phyloP scores from a whole-genome alignment of 2,329 filamentous ascomycete genomes.

The Fusarium armeniacum region DNA sequence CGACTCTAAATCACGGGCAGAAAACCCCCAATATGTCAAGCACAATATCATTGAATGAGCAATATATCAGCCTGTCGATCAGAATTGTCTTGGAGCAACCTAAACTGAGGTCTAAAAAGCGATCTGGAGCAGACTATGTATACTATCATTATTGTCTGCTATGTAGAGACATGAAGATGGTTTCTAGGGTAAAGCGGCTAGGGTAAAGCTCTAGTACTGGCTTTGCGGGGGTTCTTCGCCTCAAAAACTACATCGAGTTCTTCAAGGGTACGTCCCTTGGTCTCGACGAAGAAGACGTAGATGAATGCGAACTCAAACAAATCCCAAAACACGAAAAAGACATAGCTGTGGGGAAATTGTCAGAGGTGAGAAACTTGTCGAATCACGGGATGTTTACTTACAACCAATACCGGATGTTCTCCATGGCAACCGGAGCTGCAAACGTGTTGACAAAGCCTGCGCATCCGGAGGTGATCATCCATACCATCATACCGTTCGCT shows the following conservation, averaged over 20 bases:
- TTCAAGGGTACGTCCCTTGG: slow-evolving; percentile 1
- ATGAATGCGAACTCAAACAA: slow-evolving; percentile 10
- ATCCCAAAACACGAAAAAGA: slow-evolving; percentile 27
- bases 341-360: background rate
- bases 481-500: slow-evolving; percentile 42
- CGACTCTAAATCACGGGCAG: too few species aligned
- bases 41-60: too few species aligned
- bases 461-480: slow-evolving; percentile 22
- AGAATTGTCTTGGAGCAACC: too few species aligned
- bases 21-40: too few species aligned
- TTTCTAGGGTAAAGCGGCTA: fast-evolving
- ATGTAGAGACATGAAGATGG: background rate
- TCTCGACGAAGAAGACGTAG: slow-evolving; percentile 25
- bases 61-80: too few species aligned
- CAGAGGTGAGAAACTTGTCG: fast-evolving
- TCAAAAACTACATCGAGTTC: slow-evolving; percentile 1
- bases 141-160: fast-evolving
- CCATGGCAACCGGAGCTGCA: slow-evolving; percentile 39
- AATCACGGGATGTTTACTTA: background rate
- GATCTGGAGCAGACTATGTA: fast-evolving
- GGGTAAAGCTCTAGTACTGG: background rate
- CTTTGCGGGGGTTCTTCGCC: slow-evolving; percentile 11
- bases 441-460: slow-evolving; percentile 42
- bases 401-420: slow-evolving; percentile 36
- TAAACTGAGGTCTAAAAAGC: background rate